phyloP scores from a whole-genome alignment of 768 basidiomycete species.

The Panaeolus cyanescens region DNA sequence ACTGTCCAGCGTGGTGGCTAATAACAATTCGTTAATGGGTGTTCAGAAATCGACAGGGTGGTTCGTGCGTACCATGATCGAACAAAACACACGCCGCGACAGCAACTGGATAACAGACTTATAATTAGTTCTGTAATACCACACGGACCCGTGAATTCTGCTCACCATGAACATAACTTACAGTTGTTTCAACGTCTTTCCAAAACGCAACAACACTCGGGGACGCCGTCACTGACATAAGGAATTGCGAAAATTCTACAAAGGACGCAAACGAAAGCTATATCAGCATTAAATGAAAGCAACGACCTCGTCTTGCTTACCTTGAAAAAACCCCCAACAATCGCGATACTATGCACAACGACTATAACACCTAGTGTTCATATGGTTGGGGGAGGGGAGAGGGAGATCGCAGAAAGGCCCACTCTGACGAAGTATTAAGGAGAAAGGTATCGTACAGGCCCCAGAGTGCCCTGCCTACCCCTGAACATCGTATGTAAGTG shows the following conservation, averaged over 20 bases:
- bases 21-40: background rate
- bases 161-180: background rate
- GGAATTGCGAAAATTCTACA: background rate
- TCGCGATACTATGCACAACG: background rate
- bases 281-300: too few relatives aligned
- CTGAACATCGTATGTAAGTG: background rate
- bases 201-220: conserved; percentile 12
- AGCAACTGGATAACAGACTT: background rate
- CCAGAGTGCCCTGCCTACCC: background rate
- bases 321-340: background rate
- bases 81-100: background rate
- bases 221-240: conserved; percentile 8
- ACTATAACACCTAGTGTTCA: background rate
- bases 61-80: background rate
- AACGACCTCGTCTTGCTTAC: background rate
- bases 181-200: background rate
- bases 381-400: background rate
- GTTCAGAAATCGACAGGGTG: background rate
- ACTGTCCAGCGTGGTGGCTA: background rate
- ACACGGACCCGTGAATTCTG: too few relatives aligned
- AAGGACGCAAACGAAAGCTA: too few relatives aligned
- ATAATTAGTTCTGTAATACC: too few relatives aligned
- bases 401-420: background rate
- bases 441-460: background rate
- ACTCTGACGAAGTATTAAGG: background rate